Evolutionary conservation across 441 rosid species (phyloP), one percentile per base, ranked within the genome.

Genomic region (Bruguiera hainesii): DNA sequence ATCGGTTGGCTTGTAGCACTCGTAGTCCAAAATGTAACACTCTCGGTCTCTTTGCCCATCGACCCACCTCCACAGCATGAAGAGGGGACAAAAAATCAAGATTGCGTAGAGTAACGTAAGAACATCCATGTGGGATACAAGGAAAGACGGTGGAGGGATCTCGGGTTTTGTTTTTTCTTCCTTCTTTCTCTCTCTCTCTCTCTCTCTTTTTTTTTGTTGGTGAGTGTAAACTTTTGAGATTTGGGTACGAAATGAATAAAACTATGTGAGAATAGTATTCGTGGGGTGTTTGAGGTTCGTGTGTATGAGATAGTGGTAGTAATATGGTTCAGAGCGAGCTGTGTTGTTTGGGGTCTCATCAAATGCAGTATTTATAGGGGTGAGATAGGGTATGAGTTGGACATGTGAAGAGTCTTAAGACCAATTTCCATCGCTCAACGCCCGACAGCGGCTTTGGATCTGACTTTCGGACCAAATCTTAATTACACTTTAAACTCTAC

Each of bases 1-100:
- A 6, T 77, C 83, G 3, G 78, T 68, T 30, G 90, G 89, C 69
- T 84, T 85, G 87, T 60, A 75, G 57, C 91, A 83, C 46, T 85
- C 86, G 70, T 89, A 85, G 70, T 85, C 88, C n/a, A 91, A 72
- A 66, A 89, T 72, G 81, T 75, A 85, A 70, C 96, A 91, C 35
- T 76, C 81, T 16, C 70, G 70, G 81, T 81, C 79, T 56, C 80
- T 69, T 62, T 60, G 80, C 37, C 66, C 72, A 64, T 75, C 77
- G 10, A 82, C 5, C 75, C 72, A 69, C 67, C 71, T 83, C 80
- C 75, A 77, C 0, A 84, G 8, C 64, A 57, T 55, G 75, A 70
- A 68, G 55, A 79, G 55, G 56, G 73, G 68, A 64, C 70, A 80
- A 64, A 74, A 63, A 61, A 82, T 51, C n/a, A 85, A 51, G 71